Conservation (phyloP, 2,329 filamentous ascomycete species). For the Ilyonectria mors-panacis region DNA sequence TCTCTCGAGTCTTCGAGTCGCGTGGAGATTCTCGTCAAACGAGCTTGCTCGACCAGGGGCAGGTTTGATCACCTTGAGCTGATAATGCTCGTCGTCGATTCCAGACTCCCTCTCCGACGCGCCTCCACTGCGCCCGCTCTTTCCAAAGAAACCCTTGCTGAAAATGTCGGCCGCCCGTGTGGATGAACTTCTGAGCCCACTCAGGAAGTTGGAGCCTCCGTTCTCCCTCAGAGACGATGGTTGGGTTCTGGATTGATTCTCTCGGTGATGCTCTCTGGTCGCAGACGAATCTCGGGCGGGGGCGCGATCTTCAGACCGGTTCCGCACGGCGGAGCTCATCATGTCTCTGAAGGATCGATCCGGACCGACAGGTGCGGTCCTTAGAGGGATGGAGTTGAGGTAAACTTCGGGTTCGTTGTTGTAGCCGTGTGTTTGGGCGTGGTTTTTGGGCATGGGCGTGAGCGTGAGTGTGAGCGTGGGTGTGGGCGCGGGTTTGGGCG, state of each 20-base stretch:
- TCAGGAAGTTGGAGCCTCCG: constrained; percentile 57
- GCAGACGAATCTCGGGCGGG: constrained; percentile 59
- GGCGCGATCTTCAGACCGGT: constrained; percentile 80
- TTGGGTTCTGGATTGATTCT: constrained; percentile 65
- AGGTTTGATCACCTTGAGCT: constrained; percentile 89
- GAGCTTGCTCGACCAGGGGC: constrained; percentile 89
- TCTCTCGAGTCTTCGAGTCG: constrained; percentile 88
- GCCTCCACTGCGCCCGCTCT: constrained; percentile 80
- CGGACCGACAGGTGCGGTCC: constrained; percentile 74
- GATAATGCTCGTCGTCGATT: constrained; percentile 86
- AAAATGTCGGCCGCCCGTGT: constrained; percentile 77
- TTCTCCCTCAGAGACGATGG: constrained; percentile 72
- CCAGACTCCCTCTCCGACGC: constrained; percentile 73
- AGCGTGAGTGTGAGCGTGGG: not conserved
- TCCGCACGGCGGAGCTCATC: constrained; percentile 75
- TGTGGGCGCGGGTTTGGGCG: constrained; percentile 26
- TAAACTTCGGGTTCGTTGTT: constrained; percentile 47
- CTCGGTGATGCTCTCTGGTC: constrained; percentile 61
- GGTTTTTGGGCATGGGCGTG: not conserved
- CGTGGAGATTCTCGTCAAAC: constrained; percentile 92
- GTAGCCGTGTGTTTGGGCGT: constrained; percentile 1
- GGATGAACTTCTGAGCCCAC: constrained; percentile 45
- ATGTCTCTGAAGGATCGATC: constrained; percentile 79
- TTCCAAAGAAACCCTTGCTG: constrained; percentile 87
- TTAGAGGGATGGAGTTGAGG: constrained; percentile 59